phyloP scores from a whole-genome alignment of 768 basidiomycete genomes.

The Lactifluus subvellereus region DNA sequence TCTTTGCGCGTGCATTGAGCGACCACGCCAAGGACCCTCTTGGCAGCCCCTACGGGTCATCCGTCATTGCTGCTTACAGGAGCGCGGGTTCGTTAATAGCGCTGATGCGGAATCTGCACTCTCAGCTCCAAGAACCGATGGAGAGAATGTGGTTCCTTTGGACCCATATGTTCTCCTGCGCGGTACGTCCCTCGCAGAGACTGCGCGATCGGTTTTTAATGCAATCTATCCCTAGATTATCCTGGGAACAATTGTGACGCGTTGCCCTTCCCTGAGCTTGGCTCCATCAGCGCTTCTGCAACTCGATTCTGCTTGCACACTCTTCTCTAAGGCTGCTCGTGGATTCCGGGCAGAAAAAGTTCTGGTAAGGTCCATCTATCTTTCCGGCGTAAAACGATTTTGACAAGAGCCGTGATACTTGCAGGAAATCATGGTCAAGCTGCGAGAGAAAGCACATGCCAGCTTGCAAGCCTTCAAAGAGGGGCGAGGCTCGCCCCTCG shows the following conservation, averaged over 20 bases:
- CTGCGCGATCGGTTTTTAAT: background rate
- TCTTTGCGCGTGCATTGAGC: conserved; percentile 64
- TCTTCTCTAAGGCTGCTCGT: conserved; percentile 63
- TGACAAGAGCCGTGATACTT: background rate
- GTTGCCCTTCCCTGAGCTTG: conserved; percentile 73
- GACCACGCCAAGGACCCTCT: conserved; percentile 59
- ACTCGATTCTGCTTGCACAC: conserved; percentile 67
- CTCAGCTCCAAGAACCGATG: conserved; percentile 58
- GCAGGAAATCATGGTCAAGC: conserved; percentile 57
- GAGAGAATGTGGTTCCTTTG: conserved; percentile 71
- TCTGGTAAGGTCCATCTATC: conserved; percentile 39
- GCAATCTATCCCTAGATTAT: conserved; percentile 44
- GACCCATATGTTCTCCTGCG: conserved; percentile 67
- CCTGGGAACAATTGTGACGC: conserved; percentile 68
- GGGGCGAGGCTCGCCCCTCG: conserved; percentile 44
- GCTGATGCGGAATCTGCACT: conserved; percentile 54
- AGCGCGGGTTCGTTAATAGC: conserved; percentile 66
- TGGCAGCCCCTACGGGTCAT: conserved; percentile 61
- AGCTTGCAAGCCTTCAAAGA: conserved; percentile 59
- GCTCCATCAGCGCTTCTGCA: conserved; percentile 70
- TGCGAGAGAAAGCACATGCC: conserved; percentile 60
- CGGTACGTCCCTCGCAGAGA: conserved; percentile 38
- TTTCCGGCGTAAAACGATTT: background rate
- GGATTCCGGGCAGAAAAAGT: conserved; percentile 62
- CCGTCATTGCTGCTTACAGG: conserved; percentile 61